Percentiles rank a stretch among this genome's conserved stretches.
These are phyloP conservation scores for Pulveroboletus sp. DNA, from an alignment of 768 basidiomycete genomes.

Conservation along the genomic window DNA sequence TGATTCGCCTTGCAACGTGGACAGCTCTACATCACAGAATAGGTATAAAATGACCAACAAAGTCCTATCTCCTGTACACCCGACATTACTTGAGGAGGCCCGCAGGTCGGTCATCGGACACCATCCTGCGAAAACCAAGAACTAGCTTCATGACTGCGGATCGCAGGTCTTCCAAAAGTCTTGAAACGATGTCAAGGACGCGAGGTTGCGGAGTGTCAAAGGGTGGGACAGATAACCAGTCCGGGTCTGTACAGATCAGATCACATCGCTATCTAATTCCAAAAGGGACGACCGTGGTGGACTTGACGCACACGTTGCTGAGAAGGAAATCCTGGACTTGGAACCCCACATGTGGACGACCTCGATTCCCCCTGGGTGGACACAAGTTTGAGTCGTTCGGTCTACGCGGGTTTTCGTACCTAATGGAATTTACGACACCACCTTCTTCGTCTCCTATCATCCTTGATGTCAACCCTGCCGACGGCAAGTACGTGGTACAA, in stretches of 20 bases:
- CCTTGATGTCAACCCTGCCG: conserved; percentile 2
- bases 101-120: conserved; percentile 4
- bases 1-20: neutral
- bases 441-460: conserved; percentile 23
- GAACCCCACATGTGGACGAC: neutral
- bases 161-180: conserved; percentile 8
- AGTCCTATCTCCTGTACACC: neutral
- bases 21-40: neutral
- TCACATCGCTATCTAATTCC: neutral
- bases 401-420: conserved; percentile 29
- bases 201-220: conserved; percentile 6
- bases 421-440: conserved; percentile 30
- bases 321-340: conserved; percentile 2
- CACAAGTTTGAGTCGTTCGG: conserved; percentile 18
- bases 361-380: conserved; percentile 12
- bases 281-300: conserved; percentile 3
- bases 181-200: conserved; percentile 20
- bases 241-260: neutral
- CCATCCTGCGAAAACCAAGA: conserved; percentile 1
- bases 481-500: conserved; percentile 13
- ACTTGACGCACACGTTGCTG: conserved; percentile 1
- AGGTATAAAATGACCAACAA: conserved; percentile 9
- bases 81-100: conserved; percentile 25
- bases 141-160: neutral
- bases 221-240: conserved; percentile 14